These are phyloP conservation scores for Crassisporium funariophilum DNA, from an alignment of 768 basidiomycete species.

Conservation along the genomic window DNA sequence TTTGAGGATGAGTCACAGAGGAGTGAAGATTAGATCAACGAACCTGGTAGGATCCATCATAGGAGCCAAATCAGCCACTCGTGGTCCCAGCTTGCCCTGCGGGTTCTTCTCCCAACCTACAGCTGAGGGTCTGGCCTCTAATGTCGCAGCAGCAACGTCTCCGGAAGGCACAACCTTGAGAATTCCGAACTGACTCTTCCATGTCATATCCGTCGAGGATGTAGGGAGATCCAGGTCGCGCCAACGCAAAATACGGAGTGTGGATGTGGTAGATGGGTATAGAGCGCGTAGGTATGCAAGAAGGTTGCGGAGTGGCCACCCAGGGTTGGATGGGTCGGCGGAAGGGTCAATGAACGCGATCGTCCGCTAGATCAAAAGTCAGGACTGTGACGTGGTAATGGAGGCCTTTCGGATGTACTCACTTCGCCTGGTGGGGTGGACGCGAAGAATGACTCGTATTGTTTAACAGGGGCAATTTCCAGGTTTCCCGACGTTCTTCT, in stretches of 20 bases:
- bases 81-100: conserved; percentile 83
- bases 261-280: conserved; percentile 49
- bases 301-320: conserved; percentile 94
- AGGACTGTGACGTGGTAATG: neutral
- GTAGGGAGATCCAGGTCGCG: conserved; percentile 60
- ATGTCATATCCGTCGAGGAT: conserved; percentile 36
- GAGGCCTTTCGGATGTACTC: conserved; percentile 3
- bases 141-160: conserved; percentile 10
- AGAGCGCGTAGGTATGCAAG: conserved; percentile 75
- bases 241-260: conserved; percentile 75
- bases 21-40: neutral
- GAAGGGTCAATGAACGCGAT: conserved; percentile 87
- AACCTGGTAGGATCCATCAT: conserved; percentile 94
- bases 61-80: conserved; percentile 87
- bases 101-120: conserved; percentile 97
- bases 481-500: conserved; percentile 34
- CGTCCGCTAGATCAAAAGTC: conserved; percentile 29
- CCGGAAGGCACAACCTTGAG: conserved; percentile 37
- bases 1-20: neutral
- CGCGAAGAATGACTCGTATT: conserved; percentile 62
- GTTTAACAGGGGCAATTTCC: conserved; percentile 55
- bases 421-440: conserved; percentile 39
- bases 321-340: conserved; percentile 69
- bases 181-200: conserved; percentile 68
- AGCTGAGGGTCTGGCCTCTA: conserved; percentile 50